Evolutionary conservation across 331 rosid species (phyloP).

Genomic region (Dryas integrifolia): DNA sequence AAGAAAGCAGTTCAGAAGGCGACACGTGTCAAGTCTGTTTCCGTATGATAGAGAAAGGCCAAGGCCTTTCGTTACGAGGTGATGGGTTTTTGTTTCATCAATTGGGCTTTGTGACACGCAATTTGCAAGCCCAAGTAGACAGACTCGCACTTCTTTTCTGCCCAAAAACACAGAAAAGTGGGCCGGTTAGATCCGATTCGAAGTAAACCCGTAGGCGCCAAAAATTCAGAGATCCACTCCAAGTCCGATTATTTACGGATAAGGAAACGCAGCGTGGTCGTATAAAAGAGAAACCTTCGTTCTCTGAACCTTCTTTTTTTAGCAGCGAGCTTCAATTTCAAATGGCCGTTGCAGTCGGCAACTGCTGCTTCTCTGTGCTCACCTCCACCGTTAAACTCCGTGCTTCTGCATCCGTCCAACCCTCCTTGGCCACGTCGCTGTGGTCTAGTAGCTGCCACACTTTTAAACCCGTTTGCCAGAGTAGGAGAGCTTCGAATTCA

Average conservation of each 20-base stretch:
- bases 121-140: too few relatives aligned
- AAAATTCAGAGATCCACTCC: not conserved
- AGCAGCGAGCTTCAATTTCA: not conserved
- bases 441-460: conserved; percentile 30
- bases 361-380: conserved; percentile 50
- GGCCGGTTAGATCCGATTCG: not conserved
- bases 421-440: conserved; percentile 28
- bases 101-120: not conserved
- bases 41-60: not conserved
- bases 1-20: not conserved
- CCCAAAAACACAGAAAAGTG: not conserved
- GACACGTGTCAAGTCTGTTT: not conserved
- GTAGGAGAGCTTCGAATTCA: conserved; percentile 17
- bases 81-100: not conserved
- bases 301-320: not conserved
- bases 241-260: conserved; percentile 25
- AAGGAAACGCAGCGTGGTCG: conserved; percentile 24
- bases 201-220: conserved; percentile 9
- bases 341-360: conserved; percentile 71
- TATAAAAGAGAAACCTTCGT: not conserved
- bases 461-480: conserved; percentile 28
- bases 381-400: conserved; percentile 48
- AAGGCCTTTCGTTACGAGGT: too few relatives aligned
- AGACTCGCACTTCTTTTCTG: not conserved
- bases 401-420: conserved; percentile 37